phyloP scores from a whole-genome alignment of 306 rosid genomes.

The Gastrolobium bilobum region DNA sequence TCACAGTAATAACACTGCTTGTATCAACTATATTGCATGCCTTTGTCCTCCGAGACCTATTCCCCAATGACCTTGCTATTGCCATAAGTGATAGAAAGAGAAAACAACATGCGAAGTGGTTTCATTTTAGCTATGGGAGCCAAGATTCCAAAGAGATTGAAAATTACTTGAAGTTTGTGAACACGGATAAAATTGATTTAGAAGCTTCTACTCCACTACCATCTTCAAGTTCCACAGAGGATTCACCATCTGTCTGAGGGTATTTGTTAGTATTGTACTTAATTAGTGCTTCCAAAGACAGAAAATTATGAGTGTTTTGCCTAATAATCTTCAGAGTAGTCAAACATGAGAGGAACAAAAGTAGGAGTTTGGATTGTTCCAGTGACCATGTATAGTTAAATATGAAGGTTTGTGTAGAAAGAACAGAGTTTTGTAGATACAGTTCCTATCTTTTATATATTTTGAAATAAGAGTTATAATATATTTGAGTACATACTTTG shows the following conservation, averaged over 20 bases:
- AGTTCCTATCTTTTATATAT: neutral
- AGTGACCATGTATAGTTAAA: slow-evolving; percentile 62
- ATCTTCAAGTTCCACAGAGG: slow-evolving; percentile 16
- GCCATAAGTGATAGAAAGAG: slow-evolving; percentile 83
- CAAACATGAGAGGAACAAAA: slow-evolving; percentile 69
- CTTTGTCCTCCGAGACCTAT: slow-evolving; percentile 76
- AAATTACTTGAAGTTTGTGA: slow-evolving; percentile 69
- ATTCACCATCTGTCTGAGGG: slow-evolving; percentile 4
- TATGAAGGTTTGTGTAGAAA: slow-evolving; percentile 47
- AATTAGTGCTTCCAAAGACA: slow-evolving; percentile 1
- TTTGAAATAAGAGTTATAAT: neutral
- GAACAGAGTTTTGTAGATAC: slow-evolving; percentile 15
- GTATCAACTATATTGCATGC: slow-evolving; percentile 75
- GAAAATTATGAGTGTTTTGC: slow-evolving; percentile 4
- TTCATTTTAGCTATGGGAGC: slow-evolving; percentile 61
- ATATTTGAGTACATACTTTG: slow-evolving; percentile 5
- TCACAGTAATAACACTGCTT: slow-evolving; percentile 67
- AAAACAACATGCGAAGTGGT: slow-evolving; percentile 67
- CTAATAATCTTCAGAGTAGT: slow-evolving; percentile 5
- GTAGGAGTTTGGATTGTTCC: slow-evolving; percentile 59
- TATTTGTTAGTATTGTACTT: neutral
- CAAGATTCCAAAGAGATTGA: slow-evolving; percentile 70
- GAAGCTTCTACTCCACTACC: slow-evolving; percentile 56
- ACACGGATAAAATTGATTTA: slow-evolving; percentile 49
- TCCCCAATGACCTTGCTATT: slow-evolving; percentile 93